A percentile compares a stretch with the other conserved stretches of the same genome.
Conservation (phyloP, 176 grass and related monocot genomes). For the Elaeis guineensis region DNA sequence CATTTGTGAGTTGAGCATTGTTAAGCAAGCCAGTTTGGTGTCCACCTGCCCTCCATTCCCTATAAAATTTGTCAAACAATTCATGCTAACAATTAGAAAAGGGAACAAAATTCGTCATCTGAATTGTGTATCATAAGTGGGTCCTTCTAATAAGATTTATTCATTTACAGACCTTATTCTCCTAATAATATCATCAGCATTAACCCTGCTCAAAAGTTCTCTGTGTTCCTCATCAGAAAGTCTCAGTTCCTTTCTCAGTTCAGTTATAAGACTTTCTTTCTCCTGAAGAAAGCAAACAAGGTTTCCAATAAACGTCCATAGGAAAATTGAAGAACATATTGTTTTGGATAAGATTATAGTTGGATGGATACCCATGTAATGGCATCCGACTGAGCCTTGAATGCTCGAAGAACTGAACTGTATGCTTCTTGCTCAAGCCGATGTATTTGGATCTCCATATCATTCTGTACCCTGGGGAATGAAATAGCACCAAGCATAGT, state of each 20-base stretch:
- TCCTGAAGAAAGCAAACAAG: slow-evolving; percentile 49
- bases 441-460: slow-evolving; percentile 89
- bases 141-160: too few species aligned
- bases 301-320: too few species aligned
- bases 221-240: slow-evolving; percentile 85
- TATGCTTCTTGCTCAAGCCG: slow-evolving; percentile 96
- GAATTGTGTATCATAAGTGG: too few species aligned
- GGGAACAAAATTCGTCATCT: too few species aligned
- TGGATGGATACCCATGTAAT: slow-evolving; percentile 69
- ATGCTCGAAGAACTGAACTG: slow-evolving; percentile 83
- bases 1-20: slow-evolving; percentile 53
- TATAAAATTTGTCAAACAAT: slow-evolving; percentile 1
- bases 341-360: slow-evolving; percentile 4
- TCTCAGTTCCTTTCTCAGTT: slow-evolving; percentile 91
- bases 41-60: slow-evolving; percentile 50
- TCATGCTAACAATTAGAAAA: too few species aligned
- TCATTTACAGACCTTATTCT: slow-evolving; percentile 59
- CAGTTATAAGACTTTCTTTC: slow-evolving; percentile 89
- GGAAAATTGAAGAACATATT: neutral
- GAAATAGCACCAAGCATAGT: slow-evolving; percentile 34
- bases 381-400: slow-evolving; percentile 95
- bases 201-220: slow-evolving; percentile 74
- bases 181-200: slow-evolving; percentile 76
- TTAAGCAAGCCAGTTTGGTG: slow-evolving; percentile 39
- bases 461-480: slow-evolving; percentile 41